These are phyloP conservation scores for Naematelia encephala DNA, from an alignment of 768 basidiomycete species.

Conservation along the genomic window DNA sequence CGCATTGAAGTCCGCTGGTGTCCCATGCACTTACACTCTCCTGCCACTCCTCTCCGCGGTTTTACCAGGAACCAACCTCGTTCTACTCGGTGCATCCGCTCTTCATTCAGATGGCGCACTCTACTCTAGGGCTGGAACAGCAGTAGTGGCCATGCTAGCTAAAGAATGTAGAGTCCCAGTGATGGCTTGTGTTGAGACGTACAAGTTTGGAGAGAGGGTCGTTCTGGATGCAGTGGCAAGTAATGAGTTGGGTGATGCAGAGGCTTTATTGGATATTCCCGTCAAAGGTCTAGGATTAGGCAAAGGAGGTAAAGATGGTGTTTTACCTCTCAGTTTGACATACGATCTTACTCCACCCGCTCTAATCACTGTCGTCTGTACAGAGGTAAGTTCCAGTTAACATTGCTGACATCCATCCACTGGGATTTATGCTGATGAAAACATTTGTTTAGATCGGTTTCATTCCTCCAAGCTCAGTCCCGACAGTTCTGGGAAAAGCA, in stretches of 20 bases:
- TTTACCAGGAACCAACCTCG: constrained; percentile 74
- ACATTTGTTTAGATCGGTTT: constrained; percentile 60
- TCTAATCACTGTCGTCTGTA: constrained; percentile 92
- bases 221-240: constrained; percentile 91
- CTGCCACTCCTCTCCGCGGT: constrained; percentile 62
- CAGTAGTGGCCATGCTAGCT: constrained; percentile 93
- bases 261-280: constrained; percentile 16
- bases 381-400: constrained; percentile 73
- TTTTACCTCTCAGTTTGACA: constrained; percentile 78
- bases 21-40: constrained; percentile 88
- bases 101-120: constrained; percentile 92
- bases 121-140: constrained; percentile 89
- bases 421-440: background rate
- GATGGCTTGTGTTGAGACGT: constrained; percentile 95
- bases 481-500: constrained; percentile 47
- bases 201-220: constrained; percentile 92
- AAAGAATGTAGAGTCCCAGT: constrained; percentile 85
- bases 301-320: constrained; percentile 50
- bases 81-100: constrained; percentile 89
- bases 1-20: constrained; percentile 63
- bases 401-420: too few relatives aligned
- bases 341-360: constrained; percentile 92
- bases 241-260: constrained; percentile 77
- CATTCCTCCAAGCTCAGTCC: constrained; percentile 85
- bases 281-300: constrained; percentile 13